phyloP scores from a whole-genome alignment of 805 yeast species.

The Wickerhamiella domercqiae region DNA sequence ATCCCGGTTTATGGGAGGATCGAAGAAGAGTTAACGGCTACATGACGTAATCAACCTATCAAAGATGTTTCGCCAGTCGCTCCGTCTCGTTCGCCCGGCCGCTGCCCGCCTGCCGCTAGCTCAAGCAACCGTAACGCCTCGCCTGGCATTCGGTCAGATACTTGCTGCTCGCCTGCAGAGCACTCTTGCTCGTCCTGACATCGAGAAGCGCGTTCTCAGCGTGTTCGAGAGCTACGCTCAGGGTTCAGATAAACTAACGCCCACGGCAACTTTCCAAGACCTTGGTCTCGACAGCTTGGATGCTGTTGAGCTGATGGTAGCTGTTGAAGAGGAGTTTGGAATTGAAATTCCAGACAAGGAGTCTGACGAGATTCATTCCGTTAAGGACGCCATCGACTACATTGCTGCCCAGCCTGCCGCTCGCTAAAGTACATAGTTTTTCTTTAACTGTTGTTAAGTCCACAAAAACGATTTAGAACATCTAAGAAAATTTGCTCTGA shows the following conservation, averaged over 20 bases:
- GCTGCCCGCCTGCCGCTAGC: conserved; percentile 7
- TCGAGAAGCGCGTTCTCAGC: conserved; percentile 64
- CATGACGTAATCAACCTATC: not conserved
- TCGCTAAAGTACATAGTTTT: conserved; percentile 21
- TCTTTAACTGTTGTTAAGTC: not conserved
- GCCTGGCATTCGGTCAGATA: too few species aligned
- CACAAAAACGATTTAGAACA: too few species aligned
- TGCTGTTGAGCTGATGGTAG: conserved; percentile 89
- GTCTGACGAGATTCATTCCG: conserved; percentile 86
- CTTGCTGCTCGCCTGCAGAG: conserved; percentile 20
- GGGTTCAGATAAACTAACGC: conserved; percentile 23
- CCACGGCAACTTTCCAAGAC: conserved; percentile 34
- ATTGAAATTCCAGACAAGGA: conserved; percentile 40
- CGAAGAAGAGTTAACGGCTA: too few species aligned
- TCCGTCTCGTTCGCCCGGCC: conserved; percentile 6
- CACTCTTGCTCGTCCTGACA: conserved; percentile 54
- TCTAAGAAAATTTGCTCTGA: too few species aligned
- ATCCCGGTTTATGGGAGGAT: too few species aligned
- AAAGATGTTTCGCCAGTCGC: conserved; percentile 5
- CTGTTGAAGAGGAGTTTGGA: conserved; percentile 78
- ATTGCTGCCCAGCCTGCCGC: conserved; percentile 42
- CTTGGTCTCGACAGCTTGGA: conserved; percentile 88
- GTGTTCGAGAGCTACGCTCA: conserved; percentile 36
- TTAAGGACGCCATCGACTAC: conserved; percentile 84
- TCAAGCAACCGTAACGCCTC: conserved; percentile 1